phyloP scores from a whole-genome alignment of 352 stramenopile species.

The Phytophthora cactorum region DNA sequence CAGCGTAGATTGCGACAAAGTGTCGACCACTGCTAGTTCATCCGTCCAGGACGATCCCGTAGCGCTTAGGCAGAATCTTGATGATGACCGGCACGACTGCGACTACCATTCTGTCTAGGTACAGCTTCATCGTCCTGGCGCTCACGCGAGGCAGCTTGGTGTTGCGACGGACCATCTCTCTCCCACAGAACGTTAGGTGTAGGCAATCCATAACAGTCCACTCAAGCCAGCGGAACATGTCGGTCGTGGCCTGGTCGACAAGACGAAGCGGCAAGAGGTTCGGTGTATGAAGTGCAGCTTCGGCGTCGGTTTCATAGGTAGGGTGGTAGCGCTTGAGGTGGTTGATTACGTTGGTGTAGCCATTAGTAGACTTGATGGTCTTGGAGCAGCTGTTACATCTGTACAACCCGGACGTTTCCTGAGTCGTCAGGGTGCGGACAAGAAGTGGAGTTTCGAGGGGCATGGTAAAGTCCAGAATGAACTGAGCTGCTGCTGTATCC shows the following conservation, averaged over 20 bases:
- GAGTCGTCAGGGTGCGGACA: slow-evolving; percentile 5
- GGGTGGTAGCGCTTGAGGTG: slow-evolving; percentile 9
- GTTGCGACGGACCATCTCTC: not conserved
- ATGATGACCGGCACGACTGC: not conserved
- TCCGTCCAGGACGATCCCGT: not conserved
- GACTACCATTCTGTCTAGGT: not conserved
- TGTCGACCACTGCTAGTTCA: not conserved
- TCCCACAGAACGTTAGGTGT: not conserved
- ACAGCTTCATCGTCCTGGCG: not conserved
- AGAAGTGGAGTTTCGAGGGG: not conserved
- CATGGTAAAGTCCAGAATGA: not conserved
- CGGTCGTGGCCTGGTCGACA: not conserved
- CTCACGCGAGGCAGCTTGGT: not conserved
- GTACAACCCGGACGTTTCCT: no score
- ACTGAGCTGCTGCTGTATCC: no score
- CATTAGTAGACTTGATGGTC: slow-evolving; percentile 1
- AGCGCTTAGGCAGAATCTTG: not conserved
- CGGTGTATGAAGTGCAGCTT: not conserved
- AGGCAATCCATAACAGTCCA: not conserved
- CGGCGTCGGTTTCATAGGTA: slow-evolving; percentile 2
- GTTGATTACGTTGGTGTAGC: slow-evolving; percentile 11
- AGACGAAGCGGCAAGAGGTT: not conserved
- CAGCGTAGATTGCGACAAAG: not conserved
- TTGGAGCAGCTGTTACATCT: slow-evolving; percentile 9
- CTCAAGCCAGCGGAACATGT: not conserved